These are phyloP conservation scores for Chaetomiaceae sp. DNA, from an alignment of 2,329 filamentous ascomycete genomes.

Conservation along the genomic window DNA sequence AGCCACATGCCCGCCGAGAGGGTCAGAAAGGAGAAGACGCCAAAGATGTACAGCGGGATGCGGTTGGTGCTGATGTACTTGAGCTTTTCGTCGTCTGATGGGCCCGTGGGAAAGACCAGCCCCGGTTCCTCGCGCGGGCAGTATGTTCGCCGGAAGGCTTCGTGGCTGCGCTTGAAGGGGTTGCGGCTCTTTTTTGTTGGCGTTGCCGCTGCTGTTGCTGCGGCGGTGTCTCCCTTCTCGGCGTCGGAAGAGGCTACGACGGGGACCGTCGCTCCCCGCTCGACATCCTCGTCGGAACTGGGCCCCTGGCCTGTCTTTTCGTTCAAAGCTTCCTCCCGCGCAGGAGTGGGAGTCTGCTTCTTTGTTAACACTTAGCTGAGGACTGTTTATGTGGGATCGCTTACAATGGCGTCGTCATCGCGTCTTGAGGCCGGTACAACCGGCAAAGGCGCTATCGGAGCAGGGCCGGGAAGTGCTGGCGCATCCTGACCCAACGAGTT, in stretches of 20 bases:
- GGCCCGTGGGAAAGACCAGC: constrained; percentile 35
- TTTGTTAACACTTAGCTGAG: background rate
- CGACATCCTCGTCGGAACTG: constrained; percentile 19
- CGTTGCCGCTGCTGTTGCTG: background rate
- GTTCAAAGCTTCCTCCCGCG: constrained; percentile 16
- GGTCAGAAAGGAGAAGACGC: constrained; percentile 37
- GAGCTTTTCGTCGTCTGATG: constrained; percentile 38
- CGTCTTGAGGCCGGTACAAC: background rate
- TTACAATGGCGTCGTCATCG: constrained; percentile 18
- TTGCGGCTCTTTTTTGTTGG: constrained; percentile 24
- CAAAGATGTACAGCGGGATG: constrained; percentile 37
- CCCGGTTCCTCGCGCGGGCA: constrained; percentile 32
- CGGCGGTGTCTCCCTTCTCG: constrained; percentile 7
- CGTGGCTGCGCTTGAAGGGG: constrained; percentile 25
- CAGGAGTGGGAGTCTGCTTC: constrained; percentile 16
- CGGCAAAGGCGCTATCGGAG: constrained; percentile 5
- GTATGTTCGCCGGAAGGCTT: constrained; percentile 32
- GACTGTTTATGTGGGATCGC: background rate
- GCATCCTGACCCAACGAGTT: no score
- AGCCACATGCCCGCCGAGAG: constrained; percentile 42
- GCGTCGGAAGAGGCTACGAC: background rate
- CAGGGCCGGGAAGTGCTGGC: no score
- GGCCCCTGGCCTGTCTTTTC: constrained; percentile 20
- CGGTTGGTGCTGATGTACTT: constrained; percentile 38
- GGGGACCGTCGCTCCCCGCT: background rate